Base-by-base conservation (phyloP, 116 monocot species). In the Dioscorea cayenensis region DNA sequence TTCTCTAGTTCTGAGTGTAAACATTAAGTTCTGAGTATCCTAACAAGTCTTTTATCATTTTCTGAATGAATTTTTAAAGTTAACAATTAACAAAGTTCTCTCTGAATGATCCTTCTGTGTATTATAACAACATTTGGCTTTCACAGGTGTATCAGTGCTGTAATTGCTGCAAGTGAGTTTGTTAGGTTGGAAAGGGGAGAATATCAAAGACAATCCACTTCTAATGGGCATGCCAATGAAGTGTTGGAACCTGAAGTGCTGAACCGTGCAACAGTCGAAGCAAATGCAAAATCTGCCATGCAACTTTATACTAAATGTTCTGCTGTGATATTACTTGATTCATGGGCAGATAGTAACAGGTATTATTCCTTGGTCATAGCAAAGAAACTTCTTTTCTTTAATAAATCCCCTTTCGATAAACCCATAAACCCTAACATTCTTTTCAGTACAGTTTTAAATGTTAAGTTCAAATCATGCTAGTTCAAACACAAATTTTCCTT, bases 251-350 rank as follows among this genome's bases (percentile, higher is more conserved):
- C 82, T 49, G 93, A 92, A 70, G 64, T 80, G 50, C 76, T 79
- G 10, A 86, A 67, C 37, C 93, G 84, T 52, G 37, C 28, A 8
- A 76, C 83, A 43, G 81, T 86, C 64, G 90, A 90, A 77, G 80
- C 82, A 73, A 90, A 83, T 81, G 88, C 92, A 51, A 97, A 97
- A 68, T 90, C 90, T 70, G 69, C 86, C 20, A 88, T 97, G 92
- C 93, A 93, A 75, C 59, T 88, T 37, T 97, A 73, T 66, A 80
- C 88, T 36, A 92, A 92, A 83, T 83, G 85, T 72, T 84, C 96
- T 67, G 72, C 90, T 60, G 80, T 72, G 25, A 75, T 97, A 50
- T 72, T 93, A 37, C 83, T 97, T 18, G 87, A 90, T 43, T 90
- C 92, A 27, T 92, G 82, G 78, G 81, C 66, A 67, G 90, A 96